A percentile compares a stretch with the other conserved stretches of the same genome.
Conservation (phyloP, 2,329 filamentous ascomycete genomes). For the Fonsecaea multimorphosa region DNA sequence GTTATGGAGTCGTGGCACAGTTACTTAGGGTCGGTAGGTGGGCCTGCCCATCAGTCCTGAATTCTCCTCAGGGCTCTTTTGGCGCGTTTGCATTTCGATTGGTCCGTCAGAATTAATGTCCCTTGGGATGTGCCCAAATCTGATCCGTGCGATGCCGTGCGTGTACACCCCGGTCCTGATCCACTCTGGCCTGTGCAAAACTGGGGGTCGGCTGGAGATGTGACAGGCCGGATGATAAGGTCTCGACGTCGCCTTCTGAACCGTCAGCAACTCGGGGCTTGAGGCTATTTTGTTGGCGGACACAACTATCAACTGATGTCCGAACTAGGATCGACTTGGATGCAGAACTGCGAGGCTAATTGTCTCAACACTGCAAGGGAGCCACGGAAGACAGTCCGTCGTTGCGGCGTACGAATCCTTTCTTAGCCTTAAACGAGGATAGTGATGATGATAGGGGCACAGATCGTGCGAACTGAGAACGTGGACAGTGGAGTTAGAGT, state of each 20-base stretch:
- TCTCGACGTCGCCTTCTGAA: background rate
- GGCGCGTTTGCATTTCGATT: background rate
- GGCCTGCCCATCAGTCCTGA: background rate
- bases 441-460: background rate
- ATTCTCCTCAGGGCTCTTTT: background rate
- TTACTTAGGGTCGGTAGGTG: background rate
- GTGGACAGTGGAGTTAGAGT: slow-evolving; percentile 6
- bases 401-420: background rate
- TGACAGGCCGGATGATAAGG: background rate
- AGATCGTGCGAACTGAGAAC: slow-evolving; percentile 8
- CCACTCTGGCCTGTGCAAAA: slow-evolving; percentile 19
- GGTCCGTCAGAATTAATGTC: background rate
- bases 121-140: slow-evolving; percentile 13
- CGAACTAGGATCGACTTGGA: slow-evolving; percentile 2
- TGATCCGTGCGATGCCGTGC: slow-evolving; percentile 23
- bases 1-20: background rate
- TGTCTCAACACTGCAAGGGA: background rate
- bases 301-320: background rate
- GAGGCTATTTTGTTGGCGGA: background rate
- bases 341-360: background rate
- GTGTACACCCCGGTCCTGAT: slow-evolving; percentile 5
- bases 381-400: background rate
- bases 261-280: slow-evolving; percentile 1
- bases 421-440: background rate
- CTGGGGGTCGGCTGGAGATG: slow-evolving; percentile 11